These are phyloP conservation scores for Stropharia rugosoannulata DNA, from an alignment of 768 basidiomycete species.

Conservation along the genomic window DNA sequence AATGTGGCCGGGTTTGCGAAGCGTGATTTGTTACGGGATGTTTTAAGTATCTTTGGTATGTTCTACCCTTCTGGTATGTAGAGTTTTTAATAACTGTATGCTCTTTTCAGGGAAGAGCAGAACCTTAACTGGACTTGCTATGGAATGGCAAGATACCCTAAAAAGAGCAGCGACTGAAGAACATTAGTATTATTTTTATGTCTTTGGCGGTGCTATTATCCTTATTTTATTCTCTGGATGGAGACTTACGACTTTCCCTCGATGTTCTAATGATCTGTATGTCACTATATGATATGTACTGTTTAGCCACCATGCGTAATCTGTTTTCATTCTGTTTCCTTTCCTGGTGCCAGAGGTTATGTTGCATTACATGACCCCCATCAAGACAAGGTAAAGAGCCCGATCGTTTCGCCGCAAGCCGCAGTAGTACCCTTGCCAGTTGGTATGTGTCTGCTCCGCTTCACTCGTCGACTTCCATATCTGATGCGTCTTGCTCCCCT, in stretches of 20 bases:
- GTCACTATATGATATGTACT: too few species aligned
- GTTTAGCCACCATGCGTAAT: too few species aligned
- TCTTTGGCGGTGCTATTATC: neutral
- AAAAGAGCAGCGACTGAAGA: conserved; percentile 63
- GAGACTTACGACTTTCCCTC: neutral
- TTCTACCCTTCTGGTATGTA: conserved; percentile 5
- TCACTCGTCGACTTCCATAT: too few species aligned
- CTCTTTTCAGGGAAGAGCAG: conserved; percentile 62
- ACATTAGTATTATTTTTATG: neutral
- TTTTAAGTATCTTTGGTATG: conserved; percentile 77
- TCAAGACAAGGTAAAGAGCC: too few species aligned
- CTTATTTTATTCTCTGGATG: neutral
- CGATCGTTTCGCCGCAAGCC: too few species aligned
- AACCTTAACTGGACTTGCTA: conserved; percentile 68
- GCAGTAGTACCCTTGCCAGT: too few species aligned
- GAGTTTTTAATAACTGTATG: neutral
- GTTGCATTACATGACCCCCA: too few species aligned
- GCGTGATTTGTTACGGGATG: conserved; percentile 81
- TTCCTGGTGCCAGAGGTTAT: too few species aligned
- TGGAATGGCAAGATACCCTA: conserved; percentile 82
- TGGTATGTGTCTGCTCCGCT: too few species aligned
- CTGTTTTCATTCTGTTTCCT: too few species aligned
- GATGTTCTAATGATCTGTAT: too few species aligned
- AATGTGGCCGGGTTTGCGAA: conserved; percentile 71
- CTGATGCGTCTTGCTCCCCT: too few species aligned